Conservation (phyloP, 495 filamentous ascomycete genomes). For the Penicillium parvum region DNA sequence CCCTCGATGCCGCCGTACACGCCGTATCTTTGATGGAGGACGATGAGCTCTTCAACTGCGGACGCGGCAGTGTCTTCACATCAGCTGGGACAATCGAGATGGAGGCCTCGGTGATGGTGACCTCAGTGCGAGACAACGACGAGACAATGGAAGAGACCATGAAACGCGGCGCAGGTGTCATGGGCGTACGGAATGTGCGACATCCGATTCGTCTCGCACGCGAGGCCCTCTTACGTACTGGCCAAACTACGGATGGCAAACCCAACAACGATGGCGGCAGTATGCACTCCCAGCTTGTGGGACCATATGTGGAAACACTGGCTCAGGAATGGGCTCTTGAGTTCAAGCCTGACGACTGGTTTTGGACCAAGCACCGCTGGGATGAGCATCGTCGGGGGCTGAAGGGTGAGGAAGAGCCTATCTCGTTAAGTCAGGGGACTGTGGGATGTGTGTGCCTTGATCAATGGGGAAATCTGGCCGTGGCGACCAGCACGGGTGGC, state of each 20-base stretch:
- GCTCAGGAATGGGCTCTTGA: conserved; percentile 64
- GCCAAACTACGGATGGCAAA: conserved; percentile 26
- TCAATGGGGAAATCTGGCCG: conserved; percentile 63
- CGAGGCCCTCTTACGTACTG: conserved; percentile 62
- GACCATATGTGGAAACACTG: conserved; percentile 59
- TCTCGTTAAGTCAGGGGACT: conserved; percentile 63
- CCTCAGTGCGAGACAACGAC: conserved; percentile 23
- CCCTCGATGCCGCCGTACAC: conserved; percentile 68
- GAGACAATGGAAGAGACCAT: conserved; percentile 38
- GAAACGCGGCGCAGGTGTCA: conserved; percentile 75
- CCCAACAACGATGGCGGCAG: conserved; percentile 38
- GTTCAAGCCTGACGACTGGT: conserved; percentile 66
- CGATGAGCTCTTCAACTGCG: conserved; percentile 80
- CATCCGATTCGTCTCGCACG: conserved; percentile 75
- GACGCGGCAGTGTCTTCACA: conserved; percentile 82
- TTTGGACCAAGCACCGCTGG: conserved; percentile 76
- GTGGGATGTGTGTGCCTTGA: conserved; percentile 81
- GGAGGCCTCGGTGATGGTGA: conserved; percentile 89
- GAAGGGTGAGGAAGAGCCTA: conserved; percentile 35
- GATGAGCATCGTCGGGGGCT: conserved; percentile 72
- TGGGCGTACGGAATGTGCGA: conserved; percentile 64
- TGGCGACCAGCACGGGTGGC: conserved; percentile 83
- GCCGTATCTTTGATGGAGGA: conserved; percentile 78
- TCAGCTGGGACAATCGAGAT: conserved; percentile 77
- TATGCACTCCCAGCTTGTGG: conserved; percentile 65